Percentiles rank a stretch among this genome's conserved stretches.
These are phyloP conservation scores for Chlorella sp. DNA, from an alignment of 139 green algal species.

Conservation along the genomic window DNA sequence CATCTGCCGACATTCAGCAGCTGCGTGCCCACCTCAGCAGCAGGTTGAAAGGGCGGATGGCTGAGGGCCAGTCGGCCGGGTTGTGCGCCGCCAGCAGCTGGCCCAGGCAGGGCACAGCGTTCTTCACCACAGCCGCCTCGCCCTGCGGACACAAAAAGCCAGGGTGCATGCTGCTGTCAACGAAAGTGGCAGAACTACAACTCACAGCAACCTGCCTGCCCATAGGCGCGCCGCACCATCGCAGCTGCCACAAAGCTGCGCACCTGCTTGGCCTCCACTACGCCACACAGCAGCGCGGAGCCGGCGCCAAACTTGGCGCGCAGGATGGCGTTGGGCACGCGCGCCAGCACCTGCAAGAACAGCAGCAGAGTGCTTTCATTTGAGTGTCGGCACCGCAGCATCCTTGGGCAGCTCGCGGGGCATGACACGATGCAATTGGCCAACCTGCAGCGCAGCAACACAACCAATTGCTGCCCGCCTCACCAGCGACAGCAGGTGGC, in stretches of 20 bases:
- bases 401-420: too few relatives aligned
- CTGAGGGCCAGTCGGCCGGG: conserved; percentile 51
- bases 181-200: too few relatives aligned
- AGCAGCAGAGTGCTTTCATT: too few relatives aligned
- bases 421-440: too few relatives aligned
- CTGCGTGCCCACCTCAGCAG: conserved; percentile 12
- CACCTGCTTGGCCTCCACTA: conserved; percentile 63
- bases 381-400: too few relatives aligned
- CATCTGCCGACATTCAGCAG: neutral
- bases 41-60: conserved; percentile 47
- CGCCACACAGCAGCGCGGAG: conserved; percentile 44
- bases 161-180: too few relatives aligned
- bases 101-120: conserved; percentile 65
- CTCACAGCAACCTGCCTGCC: too few relatives aligned
- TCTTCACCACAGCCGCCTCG: conserved; percentile 60
- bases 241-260: too few relatives aligned
- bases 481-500: conserved; percentile 61
- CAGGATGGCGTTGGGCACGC: conserved; percentile 69
- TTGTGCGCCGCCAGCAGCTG: conserved; percentile 69
- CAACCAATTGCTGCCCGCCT: too few relatives aligned
- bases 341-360: conserved; percentile 47
- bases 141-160: too few relatives aligned
- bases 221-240: too few relatives aligned
- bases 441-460: too few relatives aligned
- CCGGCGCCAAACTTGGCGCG: conserved; percentile 63